phyloP scores from a whole-genome alignment of 768 basidiomycete genomes.

The Mycena capillaripes region DNA sequence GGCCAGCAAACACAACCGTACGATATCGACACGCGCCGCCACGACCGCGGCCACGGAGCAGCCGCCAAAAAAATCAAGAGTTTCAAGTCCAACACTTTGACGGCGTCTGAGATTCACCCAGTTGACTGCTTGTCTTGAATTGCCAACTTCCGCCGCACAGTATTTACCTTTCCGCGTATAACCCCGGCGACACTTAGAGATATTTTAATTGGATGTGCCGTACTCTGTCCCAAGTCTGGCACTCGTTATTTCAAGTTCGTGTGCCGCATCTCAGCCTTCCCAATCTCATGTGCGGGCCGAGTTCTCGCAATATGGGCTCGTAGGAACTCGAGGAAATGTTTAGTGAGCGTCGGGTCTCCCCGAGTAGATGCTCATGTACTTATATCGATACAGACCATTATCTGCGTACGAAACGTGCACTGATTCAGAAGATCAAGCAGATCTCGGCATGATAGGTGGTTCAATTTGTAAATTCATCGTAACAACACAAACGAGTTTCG shows the following conservation, averaged over 20 bases:
- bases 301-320: too few species aligned
- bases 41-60: too few species aligned
- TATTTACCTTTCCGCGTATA: background rate
- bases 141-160: background rate
- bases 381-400: slow-evolving; percentile 5
- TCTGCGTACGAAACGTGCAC: slow-evolving; percentile 11
- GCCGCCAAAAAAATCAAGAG: background rate
- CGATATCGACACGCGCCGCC: background rate
- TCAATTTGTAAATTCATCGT: background rate
- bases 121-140: background rate
- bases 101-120: background rate
- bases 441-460: background rate
- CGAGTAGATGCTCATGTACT: background rate
- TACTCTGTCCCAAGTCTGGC: background rate
- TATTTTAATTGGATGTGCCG: background rate
- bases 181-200: background rate
- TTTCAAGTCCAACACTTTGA: background rate
- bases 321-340: too few species aligned
- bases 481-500: background rate
- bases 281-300: background rate
- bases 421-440: background rate
- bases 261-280: background rate
- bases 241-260: background rate
- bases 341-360: too few species aligned
- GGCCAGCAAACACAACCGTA: background rate